Base-by-base conservation (phyloP, 2,329 filamentous ascomycete species). In the Pseudocercospora crystallina region DNA sequence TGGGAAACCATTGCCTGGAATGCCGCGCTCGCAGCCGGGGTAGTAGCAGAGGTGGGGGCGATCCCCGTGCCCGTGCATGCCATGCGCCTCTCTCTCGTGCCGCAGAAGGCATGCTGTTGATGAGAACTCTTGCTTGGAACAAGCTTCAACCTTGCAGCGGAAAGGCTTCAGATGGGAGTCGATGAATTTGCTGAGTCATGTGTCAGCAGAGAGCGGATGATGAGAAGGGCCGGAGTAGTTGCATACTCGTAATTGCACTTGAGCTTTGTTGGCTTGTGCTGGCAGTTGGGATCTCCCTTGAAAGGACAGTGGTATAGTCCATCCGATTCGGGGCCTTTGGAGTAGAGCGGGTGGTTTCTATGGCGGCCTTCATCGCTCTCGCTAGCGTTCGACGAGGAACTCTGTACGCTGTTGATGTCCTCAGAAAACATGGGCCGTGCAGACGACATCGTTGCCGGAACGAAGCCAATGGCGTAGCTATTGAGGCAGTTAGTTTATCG, bases 231-330 rank as follows among this genome's bases (percentile, higher is more conserved):
- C 53, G 56, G 35, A 20, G 44, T 42, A 12, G 31, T 12, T 17
- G 75, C 89, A 82, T 86, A 95, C 91, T 96, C 91, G 69, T 96
- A 97, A 75, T 96, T 95, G 84, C 92, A 96, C 82, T 96, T 96
- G 63, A 97, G 87, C 77, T 95, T 94, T 67, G 95, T 94, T 35
- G 91, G 84, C 75, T 89, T 88, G 83, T 96, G 92, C 71, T 82
- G 87, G 81, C 92, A 97, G 66, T 84, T 79, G 5, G 63, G 56
- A 43, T 80, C 75, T 50, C 78, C 75, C 69, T 87, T 84, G 79
- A 87, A 94, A 5, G 92, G 92, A 79, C 92, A 97, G 75, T 95
- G 90, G 76, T 94, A 97, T 52, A 95, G 82, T 66, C 90, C 90
- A 72, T 96, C 89, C 31, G 78, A 70, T 35, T 80, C 71, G 8